phyloP scores from a whole-genome alignment of 164 flowering plant genomes.

The Vitis rupestris region DNA sequence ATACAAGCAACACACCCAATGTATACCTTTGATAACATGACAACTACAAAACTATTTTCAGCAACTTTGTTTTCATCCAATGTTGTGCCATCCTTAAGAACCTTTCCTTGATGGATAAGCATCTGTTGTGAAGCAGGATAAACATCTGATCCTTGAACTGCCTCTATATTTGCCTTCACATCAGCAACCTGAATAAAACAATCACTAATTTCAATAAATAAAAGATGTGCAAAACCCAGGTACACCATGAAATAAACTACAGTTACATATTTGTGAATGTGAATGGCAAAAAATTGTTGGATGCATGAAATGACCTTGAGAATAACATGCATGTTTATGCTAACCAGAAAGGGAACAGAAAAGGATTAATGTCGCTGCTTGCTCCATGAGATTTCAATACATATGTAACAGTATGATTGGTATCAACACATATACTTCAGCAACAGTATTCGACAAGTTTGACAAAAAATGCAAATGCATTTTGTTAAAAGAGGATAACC shows the following conservation, averaged over 20 bases:
- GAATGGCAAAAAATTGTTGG: not conserved
- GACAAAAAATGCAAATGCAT: no score
- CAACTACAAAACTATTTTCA: slow-evolving; percentile 55
- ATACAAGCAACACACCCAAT: not conserved
- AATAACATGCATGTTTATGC: no score
- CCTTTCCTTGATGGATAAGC: slow-evolving; percentile 68
- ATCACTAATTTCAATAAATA: not conserved
- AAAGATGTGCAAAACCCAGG: not conserved
- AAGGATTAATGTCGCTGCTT: no score
- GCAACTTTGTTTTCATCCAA: slow-evolving; percentile 54
- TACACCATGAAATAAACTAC: not conserved
- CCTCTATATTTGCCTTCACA: slow-evolving; percentile 59
- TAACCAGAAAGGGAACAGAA: no score
- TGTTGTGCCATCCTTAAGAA: slow-evolving; percentile 54
- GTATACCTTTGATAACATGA: slow-evolving; percentile 58
- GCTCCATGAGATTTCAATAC: no score
- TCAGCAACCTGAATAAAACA: slow-evolving; percentile 42
- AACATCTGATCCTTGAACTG: slow-evolving; percentile 46
- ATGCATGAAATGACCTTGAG: no score
- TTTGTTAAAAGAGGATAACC: no score
- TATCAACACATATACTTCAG: no score
- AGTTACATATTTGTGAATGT: not conserved
- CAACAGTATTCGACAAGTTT: no score
- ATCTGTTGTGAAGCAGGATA: slow-evolving; percentile 62
- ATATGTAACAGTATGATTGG: no score